Conservation (phyloP, 768 basidiomycete species). For the Tubosaeta brunneosetosa region DNA sequence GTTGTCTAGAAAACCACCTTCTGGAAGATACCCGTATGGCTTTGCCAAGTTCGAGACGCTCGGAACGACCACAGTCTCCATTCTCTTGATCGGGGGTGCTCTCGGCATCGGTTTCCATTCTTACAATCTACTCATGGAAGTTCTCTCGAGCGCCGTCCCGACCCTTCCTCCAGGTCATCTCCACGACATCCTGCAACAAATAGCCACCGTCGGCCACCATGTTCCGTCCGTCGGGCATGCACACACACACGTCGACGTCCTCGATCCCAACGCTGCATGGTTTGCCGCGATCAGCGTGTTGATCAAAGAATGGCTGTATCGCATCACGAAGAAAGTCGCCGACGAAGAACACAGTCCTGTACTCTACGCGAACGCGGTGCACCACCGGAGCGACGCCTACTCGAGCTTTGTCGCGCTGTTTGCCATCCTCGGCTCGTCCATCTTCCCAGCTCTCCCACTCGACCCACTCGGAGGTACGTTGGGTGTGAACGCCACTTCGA, state of each 20-base stretch:
- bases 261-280: constrained; percentile 97
- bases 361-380: constrained; percentile 90
- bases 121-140: constrained; percentile 73
- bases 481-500: neutral
- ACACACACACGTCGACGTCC: constrained; percentile 48
- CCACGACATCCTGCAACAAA: constrained; percentile 56
- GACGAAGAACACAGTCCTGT: constrained; percentile 90
- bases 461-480: constrained; percentile 88
- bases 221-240: constrained; percentile 49
- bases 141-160: constrained; percentile 62
- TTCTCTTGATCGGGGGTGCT: constrained; percentile 81
- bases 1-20: constrained; percentile 76
- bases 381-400: constrained; percentile 96
- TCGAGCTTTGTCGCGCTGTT: constrained; percentile 87
- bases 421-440: constrained; percentile 88
- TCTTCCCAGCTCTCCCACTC: constrained; percentile 79
- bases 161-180: constrained; percentile 59
- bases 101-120: constrained; percentile 89
- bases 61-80: constrained; percentile 85
- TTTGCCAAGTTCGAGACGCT: constrained; percentile 94
- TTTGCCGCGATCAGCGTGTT: constrained; percentile 81
- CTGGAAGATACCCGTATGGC: constrained; percentile 77
- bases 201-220: constrained; percentile 52
- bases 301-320: constrained; percentile 90
- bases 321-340: constrained; percentile 84